Base-by-base conservation (phyloP, 2,329 filamentous ascomycete genomes). In the Cylindrodendrum hubeiense region DNA sequence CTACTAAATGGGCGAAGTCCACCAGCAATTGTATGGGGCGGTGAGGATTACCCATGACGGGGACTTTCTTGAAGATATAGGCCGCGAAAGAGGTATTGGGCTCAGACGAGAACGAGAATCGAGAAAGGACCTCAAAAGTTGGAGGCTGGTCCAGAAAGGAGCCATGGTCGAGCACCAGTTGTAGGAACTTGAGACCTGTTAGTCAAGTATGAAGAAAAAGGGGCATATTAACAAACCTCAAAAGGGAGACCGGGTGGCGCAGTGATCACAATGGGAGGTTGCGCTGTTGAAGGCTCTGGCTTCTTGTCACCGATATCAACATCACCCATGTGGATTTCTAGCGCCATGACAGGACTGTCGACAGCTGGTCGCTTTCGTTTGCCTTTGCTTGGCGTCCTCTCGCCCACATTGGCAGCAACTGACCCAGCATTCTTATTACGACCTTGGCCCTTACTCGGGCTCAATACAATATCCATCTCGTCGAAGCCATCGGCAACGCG, bases 401-500 rank as follows among this genome's bases (percentile, higher is more conserved):
- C 86, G 0, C 80, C 79, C 4, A 85, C 77, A 22, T 83, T 79
- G 15, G 79, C 75, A 3, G 84, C 81, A 2, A 85, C 79, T 0
- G 84, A 77, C 1, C 82, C 81, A 0, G 78, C 76, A 57, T 82
- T 66, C 77, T 83, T 70, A 68, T 69, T 79, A 68, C 74, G 76
- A 55, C 81, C 79, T 55, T 83, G 81, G 1, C 81, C 82, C 70
- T 87, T 88, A 73, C 79, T 85, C 1, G 87, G 87, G 60, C 87
- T 89, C 5, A 78, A 75, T 8, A 83, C 81, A 59, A 88, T 82
- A 66, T 89, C 87, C 67, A 88, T 82, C 65, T 93, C 89, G 65
- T 95, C 92, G 72, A 96, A 96, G 0, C 93, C 93, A 78, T 96
- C 93, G 2, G 91, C 86, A 53, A 92, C 81, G 1, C 86, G 83